Percentiles rank a stretch among this genome's conserved stretches.
Conservation (phyloP, 495 filamentous ascomycete species). For the Chaetomium fimeti region DNA sequence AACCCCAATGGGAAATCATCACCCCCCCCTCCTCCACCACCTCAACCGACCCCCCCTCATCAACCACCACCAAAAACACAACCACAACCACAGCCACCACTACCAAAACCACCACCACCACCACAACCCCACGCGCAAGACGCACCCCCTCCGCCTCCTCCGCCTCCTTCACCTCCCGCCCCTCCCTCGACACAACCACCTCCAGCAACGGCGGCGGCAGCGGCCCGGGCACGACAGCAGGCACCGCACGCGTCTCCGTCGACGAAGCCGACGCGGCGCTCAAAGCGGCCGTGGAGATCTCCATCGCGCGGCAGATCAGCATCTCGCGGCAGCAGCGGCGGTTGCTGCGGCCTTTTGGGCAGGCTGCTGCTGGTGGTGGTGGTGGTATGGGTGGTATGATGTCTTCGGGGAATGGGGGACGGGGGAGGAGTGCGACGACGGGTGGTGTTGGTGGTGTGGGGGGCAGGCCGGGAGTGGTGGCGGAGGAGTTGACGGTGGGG, state of each 20-base stretch:
- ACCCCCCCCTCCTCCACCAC: conserved; percentile 37
- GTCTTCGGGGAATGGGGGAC: not conserved
- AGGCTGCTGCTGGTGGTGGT: no score
- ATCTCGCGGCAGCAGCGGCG: conserved; percentile 56
- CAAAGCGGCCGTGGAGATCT: conserved; percentile 53
- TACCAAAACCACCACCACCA: conserved; percentile 31
- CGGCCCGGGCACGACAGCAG: no score
- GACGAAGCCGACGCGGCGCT: conserved; percentile 43
- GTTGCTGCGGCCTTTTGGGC: conserved; percentile 40
- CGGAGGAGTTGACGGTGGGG: conserved; percentile 10
- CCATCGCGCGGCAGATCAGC: conserved; percentile 59
- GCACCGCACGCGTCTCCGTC: conserved; percentile 17
- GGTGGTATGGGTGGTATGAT: not conserved
- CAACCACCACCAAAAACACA: conserved; percentile 26
- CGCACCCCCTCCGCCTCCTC: conserved; percentile 31
- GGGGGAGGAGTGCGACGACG: not conserved
- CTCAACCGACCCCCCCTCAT: conserved; percentile 30
- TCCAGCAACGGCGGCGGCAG: not conserved
- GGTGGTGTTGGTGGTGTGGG: not conserved
- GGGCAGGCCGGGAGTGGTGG: not conserved
- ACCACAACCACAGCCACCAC: conserved; percentile 33
- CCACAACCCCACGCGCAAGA: conserved; percentile 16
- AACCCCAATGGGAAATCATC: conserved; percentile 55
- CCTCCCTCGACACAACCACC: conserved; percentile 32
- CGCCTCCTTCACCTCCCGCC: conserved; percentile 29